Base-by-base conservation (phyloP, 2,329 filamentous ascomycete genomes). In the Aureobasidium sp. region DNA sequence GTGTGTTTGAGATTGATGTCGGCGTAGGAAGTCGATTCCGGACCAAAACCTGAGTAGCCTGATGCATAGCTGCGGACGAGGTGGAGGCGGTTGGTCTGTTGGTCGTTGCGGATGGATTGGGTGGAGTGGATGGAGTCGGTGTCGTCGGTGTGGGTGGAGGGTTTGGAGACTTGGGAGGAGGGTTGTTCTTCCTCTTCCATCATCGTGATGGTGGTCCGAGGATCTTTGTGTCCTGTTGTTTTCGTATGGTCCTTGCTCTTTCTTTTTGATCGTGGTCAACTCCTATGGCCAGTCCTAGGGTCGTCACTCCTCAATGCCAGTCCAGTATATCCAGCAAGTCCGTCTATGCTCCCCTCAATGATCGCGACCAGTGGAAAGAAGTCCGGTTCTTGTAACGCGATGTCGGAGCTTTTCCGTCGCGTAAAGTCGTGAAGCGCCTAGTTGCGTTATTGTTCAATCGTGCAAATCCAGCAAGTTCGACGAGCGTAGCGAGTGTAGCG, bases 21-120 rank as follows among this genome's bases (percentile, higher is more conserved):
- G 57, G 44, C 36, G 50, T 62, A 62, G 27, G 27, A n/a, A 7
- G 55, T 63, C 36, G 21, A 21, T 21, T 59, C 44, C 1, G 44
- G 21, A 9, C 7, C 41, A 32, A 53, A 64, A 21, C 49, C 62
- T 27, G 55, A 54, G 13, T 49, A 49, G 32, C 58, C 53, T 13
- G 62, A 64, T 13, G 59, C 59, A 62, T 62, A 62, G 16, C 59
- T 62, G 30, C 55, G 37, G 34, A 64, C 60, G 39, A 37, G 42
- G 5, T 52, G 44, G 3, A 62, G 44, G 29, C 59, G 59, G 10
- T 59, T 55, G 34, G 57, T 36, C 29, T 45, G 29, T 34, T 59
- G 21, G 3, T 57, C 27, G 21, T 59, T 11, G 41, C 62, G 50
- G n/a, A 62, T 62, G 11, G 54, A 62, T 8, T 44, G 49, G 9